Percentiles rank a stretch among this genome's conserved stretches.
Conservation (phyloP, 1,139 yeast species). For the Casaregolazyma lundiana region DNA sequence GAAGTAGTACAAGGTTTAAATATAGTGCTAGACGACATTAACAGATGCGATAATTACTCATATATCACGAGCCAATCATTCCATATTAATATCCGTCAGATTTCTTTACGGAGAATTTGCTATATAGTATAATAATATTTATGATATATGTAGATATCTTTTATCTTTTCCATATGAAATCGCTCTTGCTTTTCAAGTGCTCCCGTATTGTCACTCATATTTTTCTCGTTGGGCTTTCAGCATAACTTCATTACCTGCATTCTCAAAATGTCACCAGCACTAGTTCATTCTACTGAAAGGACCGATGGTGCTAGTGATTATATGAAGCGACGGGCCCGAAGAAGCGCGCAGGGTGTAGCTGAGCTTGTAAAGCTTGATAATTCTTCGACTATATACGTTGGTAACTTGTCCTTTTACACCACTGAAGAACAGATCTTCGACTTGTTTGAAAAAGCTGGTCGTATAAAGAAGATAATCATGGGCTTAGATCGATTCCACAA, state of each 20-base stretch:
- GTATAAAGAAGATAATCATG: constrained; percentile 76
- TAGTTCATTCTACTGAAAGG: constrained; percentile 52
- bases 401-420: constrained; percentile 79
- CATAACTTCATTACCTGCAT: not conserved
- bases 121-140: too few species aligned
- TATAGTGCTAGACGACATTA: too few species aligned
- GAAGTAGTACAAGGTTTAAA: too few species aligned
- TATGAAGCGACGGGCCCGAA: constrained; percentile 63
- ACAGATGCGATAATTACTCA: too few species aligned
- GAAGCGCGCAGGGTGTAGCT: constrained; percentile 39
- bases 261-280: constrained; percentile 4
- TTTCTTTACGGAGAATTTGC: too few species aligned
- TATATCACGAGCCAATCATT: too few species aligned
- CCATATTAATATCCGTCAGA: too few species aligned
- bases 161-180: too few species aligned
- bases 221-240: not conserved
- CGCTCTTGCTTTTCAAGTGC: too few species aligned
- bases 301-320: constrained; percentile 77
- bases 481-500: constrained; percentile 84
- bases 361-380: constrained; percentile 59
- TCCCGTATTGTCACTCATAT: not conserved
- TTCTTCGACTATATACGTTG: constrained; percentile 79
- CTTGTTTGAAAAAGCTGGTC: constrained; percentile 68
- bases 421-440: constrained; percentile 93
- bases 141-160: too few species aligned